Evolutionary conservation across 1,284 basidiomycete species (phyloP).

Genomic region (Volvariella volvacea): DNA sequence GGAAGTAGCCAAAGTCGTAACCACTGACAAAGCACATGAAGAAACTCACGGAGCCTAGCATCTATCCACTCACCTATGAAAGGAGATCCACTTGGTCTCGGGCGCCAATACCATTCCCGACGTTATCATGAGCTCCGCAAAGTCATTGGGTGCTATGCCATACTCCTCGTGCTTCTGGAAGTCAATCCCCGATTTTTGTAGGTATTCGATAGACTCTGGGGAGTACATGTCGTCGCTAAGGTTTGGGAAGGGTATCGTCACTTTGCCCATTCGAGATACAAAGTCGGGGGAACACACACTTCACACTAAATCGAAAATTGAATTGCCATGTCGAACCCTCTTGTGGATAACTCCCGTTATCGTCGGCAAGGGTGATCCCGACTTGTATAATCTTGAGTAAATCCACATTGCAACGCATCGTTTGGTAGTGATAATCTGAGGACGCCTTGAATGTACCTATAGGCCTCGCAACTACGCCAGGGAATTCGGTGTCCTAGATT

Average conservation of each 20-base stretch:
- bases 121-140: slow-evolving; percentile 96
- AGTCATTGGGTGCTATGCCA: slow-evolving; percentile 91
- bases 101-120: slow-evolving; percentile 88
- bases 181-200: slow-evolving; percentile 94
- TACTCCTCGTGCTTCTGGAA: slow-evolving; percentile 90
- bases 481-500: slow-evolving; percentile 93
- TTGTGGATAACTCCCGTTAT: slow-evolving; percentile 84
- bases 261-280: neutral
- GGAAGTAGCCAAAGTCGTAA: slow-evolving; percentile 98
- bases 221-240: slow-evolving; percentile 98
- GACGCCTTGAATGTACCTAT: slow-evolving; percentile 96
- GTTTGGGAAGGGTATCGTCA: too few relatives aligned
- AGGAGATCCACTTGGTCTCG: slow-evolving; percentile 96
- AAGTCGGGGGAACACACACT: slow-evolving; percentile 45
- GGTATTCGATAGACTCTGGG: slow-evolving; percentile 91
- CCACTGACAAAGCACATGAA: slow-evolving; percentile 73
- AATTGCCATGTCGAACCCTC: slow-evolving; percentile 98
- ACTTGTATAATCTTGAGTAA: slow-evolving; percentile 97
- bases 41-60: neutral
- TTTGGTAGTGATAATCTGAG: slow-evolving; percentile 99
- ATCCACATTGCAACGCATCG: slow-evolving; percentile 98
- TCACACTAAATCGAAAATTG: slow-evolving; percentile 92
- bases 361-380: slow-evolving; percentile 91
- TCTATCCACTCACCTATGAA: slow-evolving; percentile 74
- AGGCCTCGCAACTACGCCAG: slow-evolving; percentile 95